Conservation (phyloP, 176 grass and related monocot genomes). For the Aegilops umbellulata region DNA sequence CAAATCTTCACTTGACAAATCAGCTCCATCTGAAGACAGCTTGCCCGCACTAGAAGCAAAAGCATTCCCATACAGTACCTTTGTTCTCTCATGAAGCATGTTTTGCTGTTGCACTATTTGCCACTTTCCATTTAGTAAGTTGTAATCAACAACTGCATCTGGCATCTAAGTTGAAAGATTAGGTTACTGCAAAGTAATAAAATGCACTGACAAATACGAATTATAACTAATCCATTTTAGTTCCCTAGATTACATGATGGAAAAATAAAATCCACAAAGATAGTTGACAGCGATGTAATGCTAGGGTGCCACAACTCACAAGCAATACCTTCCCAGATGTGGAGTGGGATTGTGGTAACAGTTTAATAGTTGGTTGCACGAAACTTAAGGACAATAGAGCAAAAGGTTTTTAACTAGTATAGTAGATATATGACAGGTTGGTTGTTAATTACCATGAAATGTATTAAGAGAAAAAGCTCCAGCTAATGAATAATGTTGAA, state of each 20-base stretch:
- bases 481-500: neutral
- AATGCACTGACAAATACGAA: neutral
- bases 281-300: conserved; percentile 4
- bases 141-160: conserved; percentile 93
- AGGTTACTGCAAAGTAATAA: conserved; percentile 13
- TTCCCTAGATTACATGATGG: neutral
- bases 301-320: conserved; percentile 14
- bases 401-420: neutral
- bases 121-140: conserved; percentile 86
- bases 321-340: neutral
- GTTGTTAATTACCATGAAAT: neutral
- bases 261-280: neutral
- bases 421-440: neutral
- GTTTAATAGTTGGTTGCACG: neutral
- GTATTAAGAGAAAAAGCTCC: neutral
- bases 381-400: neutral
- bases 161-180: conserved; percentile 68
- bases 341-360: neutral
- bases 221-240: conserved; percentile 4
- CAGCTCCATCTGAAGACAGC: conserved; percentile 32
- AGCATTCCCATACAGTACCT: conserved; percentile 67
- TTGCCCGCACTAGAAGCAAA: conserved; percentile 46
- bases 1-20: conserved; percentile 41
- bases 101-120: conserved; percentile 90
- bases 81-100: conserved; percentile 83